A percentile compares a stretch with the other conserved stretches of the same genome.
These are phyloP conservation scores for Entomortierella lignicola DNA, from an alignment of 192 early-diverging fungal species.

Conservation along the genomic window DNA sequence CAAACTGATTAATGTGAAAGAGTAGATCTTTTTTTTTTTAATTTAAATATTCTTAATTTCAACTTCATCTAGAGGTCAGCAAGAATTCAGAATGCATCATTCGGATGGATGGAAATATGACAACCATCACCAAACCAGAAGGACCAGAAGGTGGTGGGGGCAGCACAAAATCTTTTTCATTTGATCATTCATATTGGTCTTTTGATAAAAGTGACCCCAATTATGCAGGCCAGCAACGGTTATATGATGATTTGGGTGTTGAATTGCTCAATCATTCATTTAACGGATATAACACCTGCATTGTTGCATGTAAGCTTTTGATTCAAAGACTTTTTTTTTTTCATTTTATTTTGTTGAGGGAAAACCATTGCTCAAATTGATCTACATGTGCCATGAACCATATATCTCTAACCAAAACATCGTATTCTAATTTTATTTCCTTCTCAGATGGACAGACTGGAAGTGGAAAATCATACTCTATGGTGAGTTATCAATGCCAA, in stretches of 20 bases:
- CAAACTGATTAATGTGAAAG: too few species aligned
- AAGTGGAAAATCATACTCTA: slow-evolving; percentile 77
- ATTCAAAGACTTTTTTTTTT: too few species aligned
- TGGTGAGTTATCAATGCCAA: slow-evolving; percentile 53
- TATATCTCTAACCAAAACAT: too few species aligned
- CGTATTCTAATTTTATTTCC: background rate
- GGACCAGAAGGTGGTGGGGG: slow-evolving; percentile 10
- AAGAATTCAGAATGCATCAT: slow-evolving; percentile 74
- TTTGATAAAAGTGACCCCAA: slow-evolving; percentile 70
- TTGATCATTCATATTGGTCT: slow-evolving; percentile 92
- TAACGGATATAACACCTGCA: slow-evolving; percentile 91
- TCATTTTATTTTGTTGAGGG: too few species aligned
- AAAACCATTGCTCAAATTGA: too few species aligned
- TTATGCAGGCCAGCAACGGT: slow-evolving; percentile 78
- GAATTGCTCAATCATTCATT: slow-evolving; percentile 88
- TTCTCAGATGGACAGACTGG: slow-evolving; percentile 80
- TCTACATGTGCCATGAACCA: too few species aligned
- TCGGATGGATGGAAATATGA: slow-evolving; percentile 79
- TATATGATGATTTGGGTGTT: slow-evolving; percentile 82
- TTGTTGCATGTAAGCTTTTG: slow-evolving; percentile 84
- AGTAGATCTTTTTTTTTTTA: slow-evolving; percentile 7
- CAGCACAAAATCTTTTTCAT: slow-evolving; percentile 74
- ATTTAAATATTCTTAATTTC: background rate
- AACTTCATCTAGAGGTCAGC: slow-evolving; percentile 57
- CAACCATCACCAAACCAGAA: slow-evolving; percentile 68